Evolutionary conservation across 2,329 filamentous ascomycete genomes (phyloP).

Genomic region (Aspergillus hortae): DNA sequence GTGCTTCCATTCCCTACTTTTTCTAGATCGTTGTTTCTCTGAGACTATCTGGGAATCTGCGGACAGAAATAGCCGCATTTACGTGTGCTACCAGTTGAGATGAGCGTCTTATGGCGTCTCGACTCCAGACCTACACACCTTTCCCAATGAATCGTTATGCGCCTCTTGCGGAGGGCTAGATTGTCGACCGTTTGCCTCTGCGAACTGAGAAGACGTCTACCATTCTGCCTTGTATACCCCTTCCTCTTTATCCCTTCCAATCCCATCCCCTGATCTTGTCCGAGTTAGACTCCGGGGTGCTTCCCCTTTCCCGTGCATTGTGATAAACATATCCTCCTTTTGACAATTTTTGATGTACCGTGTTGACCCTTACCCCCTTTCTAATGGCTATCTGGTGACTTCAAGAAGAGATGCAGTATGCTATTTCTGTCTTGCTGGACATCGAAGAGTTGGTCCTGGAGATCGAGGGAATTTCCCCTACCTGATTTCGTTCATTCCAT

Average conservation of each 20-base stretch:
- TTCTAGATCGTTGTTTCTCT: conserved; percentile 27
- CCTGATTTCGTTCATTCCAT: conserved; percentile 14
- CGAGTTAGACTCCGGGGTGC: conserved; percentile 1
- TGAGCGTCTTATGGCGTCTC: background rate
- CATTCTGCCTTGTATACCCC: background rate
- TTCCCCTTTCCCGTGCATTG: conserved; percentile 1
- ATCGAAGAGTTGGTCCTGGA: conserved; percentile 14
- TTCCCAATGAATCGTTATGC: background rate
- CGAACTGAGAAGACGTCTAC: background rate
- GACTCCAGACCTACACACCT: background rate
- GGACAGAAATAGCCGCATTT: background rate
- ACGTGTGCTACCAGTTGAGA: background rate
- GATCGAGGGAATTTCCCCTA: conserved; percentile 15
- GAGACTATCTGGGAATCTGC: background rate
- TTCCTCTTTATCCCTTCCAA: conserved; percentile 2
- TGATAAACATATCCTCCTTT: conserved; percentile 7
- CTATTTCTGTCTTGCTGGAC: conserved; percentile 1
- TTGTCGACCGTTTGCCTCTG: background rate
- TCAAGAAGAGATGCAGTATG: conserved; percentile 9
- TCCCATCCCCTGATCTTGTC: conserved; percentile 5
- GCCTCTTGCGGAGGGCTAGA: background rate
- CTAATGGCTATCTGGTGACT: conserved; percentile 16
- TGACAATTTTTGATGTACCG: conserved; percentile 21
- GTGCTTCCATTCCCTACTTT: conserved; percentile 48
- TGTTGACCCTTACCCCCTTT: conserved; percentile 17